phyloP scores from a whole-genome alignment of 169 alveolate species.

The Eimeria acervulina region DNA sequence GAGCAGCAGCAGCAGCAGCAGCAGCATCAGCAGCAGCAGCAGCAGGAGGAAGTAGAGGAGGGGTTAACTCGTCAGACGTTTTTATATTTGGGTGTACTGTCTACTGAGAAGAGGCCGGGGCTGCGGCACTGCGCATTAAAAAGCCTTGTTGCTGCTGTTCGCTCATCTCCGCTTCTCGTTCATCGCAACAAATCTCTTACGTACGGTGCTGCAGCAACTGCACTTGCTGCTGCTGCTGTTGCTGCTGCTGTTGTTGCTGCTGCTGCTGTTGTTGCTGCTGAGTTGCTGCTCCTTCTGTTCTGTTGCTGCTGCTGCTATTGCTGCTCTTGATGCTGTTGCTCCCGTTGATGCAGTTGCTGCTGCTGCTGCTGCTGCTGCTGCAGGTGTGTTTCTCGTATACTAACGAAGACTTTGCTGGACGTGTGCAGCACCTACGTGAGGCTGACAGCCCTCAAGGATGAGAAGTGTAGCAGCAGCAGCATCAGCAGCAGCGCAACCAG shows the following conservation, averaged over 20 bases:
- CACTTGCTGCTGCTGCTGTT: too few species aligned
- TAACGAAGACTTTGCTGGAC: constrained; percentile 8
- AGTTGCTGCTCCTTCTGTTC: not conserved
- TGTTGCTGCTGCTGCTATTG: not conserved
- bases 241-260: too few species aligned
- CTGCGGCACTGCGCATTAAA: constrained; percentile 33
- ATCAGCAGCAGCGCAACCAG: not conserved
- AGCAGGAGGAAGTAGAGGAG: not conserved
- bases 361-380: constrained; percentile 40
- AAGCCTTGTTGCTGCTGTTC: not conserved
- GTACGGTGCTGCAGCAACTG: not conserved
- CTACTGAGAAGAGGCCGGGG: not conserved
- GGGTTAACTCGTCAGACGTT: not conserved
- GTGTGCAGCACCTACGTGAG: constrained; percentile 14
- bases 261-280: too few species aligned
- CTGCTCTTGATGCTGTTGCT: constrained; percentile 11
- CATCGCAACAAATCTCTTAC: not conserved
- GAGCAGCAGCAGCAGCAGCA: constrained; percentile 39
- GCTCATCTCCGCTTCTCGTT: not conserved
- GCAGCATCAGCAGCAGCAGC: constrained; percentile 5
- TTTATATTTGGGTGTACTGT: not conserved
- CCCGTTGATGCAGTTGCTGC: not conserved
- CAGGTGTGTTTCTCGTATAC: constrained; percentile 31
- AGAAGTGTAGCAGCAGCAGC: constrained; percentile 4
- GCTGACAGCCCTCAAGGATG: not conserved